Percentiles rank a stretch among this genome's conserved stretches.
Evolutionary conservation across 2,329 filamentous ascomycete species (phyloP).

Genomic region (Alternaria brassicae): DNA sequence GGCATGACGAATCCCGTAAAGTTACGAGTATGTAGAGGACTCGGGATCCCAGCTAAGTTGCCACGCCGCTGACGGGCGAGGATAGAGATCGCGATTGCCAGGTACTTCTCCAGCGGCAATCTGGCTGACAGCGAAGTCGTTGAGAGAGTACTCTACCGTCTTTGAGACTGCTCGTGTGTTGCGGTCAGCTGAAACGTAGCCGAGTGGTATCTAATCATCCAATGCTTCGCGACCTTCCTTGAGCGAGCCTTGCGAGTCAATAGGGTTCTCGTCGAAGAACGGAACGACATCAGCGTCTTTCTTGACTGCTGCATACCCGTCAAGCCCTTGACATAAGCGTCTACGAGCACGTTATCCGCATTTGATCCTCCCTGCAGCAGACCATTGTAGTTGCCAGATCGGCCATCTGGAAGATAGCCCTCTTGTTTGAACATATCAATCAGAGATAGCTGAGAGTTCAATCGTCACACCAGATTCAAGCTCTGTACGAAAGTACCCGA

Average conservation of each 20-base stretch:
- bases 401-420: slow-evolving; percentile 75
- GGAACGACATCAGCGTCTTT: slow-evolving; percentile 70
- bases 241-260: slow-evolving; percentile 46
- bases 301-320: slow-evolving; percentile 70
- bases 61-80: slow-evolving; percentile 52
- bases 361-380: slow-evolving; percentile 50
- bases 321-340: slow-evolving; percentile 72
- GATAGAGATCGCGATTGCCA: slow-evolving; percentile 48
- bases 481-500: slow-evolving; percentile 49
- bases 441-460: slow-evolving; percentile 57
- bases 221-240: slow-evolving; percentile 54
- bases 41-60: slow-evolving; percentile 52
- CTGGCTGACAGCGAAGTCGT: slow-evolving; percentile 54
- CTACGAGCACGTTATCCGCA: slow-evolving; percentile 62
- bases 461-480: slow-evolving; percentile 46
- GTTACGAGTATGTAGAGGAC: slow-evolving; percentile 45
- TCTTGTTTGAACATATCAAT: slow-evolving; percentile 68
- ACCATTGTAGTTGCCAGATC: slow-evolving; percentile 64
- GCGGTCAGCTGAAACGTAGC: slow-evolving; percentile 51
- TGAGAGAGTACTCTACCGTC: slow-evolving; percentile 54
- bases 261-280: slow-evolving; percentile 46
- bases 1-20: slow-evolving; percentile 50
- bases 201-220: slow-evolving; percentile 54
- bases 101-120: slow-evolving; percentile 53
- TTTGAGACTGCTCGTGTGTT: slow-evolving; percentile 51